phyloP scores from a whole-genome alignment of 2,329 filamentous ascomycete genomes.

The Fusarium decemcellulare region DNA sequence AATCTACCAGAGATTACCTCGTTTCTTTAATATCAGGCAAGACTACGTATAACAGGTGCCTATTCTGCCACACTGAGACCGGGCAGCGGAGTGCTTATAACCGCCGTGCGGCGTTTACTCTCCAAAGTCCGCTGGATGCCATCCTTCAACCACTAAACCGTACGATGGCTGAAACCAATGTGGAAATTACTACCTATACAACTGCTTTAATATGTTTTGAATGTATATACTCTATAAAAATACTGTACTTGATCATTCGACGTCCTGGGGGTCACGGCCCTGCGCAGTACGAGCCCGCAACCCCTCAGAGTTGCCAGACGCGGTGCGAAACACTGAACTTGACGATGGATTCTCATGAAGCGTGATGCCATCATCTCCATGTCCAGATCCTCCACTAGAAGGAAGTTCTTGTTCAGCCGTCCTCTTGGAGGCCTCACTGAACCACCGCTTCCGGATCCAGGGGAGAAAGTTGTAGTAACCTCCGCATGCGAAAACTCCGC shows the following conservation, averaged over 20 bases:
- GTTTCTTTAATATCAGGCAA: too few relatives aligned
- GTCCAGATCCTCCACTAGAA: not conserved
- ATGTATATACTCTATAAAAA: not conserved
- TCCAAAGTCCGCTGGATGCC: too few relatives aligned
- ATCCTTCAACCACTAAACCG: too few relatives aligned
- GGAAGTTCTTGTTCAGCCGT: not conserved
- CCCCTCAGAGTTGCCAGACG: conserved; percentile 20
- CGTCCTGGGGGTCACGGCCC: conserved; percentile 1
- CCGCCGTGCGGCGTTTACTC: too few relatives aligned
- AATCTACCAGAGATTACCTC: too few relatives aligned
- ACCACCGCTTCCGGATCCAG: conserved; percentile 52
- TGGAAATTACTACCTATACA: too few relatives aligned
- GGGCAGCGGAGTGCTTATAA: too few relatives aligned
- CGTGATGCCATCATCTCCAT: conserved; percentile 45
- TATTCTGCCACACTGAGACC: too few relatives aligned
- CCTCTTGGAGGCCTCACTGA: conserved; percentile 2
- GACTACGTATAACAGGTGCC: too few relatives aligned
- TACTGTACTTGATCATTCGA: conserved; percentile 18
- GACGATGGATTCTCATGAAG: conserved; percentile 69
- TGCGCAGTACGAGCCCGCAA: conserved; percentile 24
- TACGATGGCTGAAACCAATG: too few relatives aligned
- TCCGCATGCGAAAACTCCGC: conserved; percentile 76
- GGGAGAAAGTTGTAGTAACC: conserved; percentile 75
- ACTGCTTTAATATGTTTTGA: too few relatives aligned
- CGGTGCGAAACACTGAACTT: conserved; percentile 74